These are phyloP conservation scores for Hyaloscypha variabilis DNA, from an alignment of 495 filamentous ascomycete species.

Conservation along the genomic window DNA sequence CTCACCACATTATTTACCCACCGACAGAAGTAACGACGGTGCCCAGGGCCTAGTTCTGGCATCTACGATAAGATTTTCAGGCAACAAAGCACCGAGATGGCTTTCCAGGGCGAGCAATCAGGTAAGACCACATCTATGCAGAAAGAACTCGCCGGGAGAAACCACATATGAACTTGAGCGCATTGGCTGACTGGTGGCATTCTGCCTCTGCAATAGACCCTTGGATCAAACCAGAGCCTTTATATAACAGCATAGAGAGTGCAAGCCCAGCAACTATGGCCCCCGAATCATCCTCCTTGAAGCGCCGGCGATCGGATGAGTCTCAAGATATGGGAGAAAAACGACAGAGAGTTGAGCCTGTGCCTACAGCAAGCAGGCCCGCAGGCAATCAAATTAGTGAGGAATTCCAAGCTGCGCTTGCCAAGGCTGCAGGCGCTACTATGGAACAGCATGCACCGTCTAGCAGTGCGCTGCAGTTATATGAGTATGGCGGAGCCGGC, in stretches of 20 bases:
- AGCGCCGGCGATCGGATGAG: constrained; percentile 24
- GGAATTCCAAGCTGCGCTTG: constrained; percentile 25
- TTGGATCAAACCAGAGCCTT: neutral
- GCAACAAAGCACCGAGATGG: no score
- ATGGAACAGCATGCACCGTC: constrained; percentile 7
- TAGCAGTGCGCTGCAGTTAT: neutral
- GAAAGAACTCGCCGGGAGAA: no score
- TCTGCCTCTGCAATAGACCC: neutral
- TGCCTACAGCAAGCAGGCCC: neutral
- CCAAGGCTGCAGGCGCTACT: constrained; percentile 22
- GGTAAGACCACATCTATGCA: no score
- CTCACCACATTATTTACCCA: no score
- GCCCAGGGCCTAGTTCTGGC: no score
- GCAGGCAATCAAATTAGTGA: neutral
- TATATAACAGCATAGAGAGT: neutral
- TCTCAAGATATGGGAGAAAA: constrained; percentile 25
- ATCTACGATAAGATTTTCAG: no score
- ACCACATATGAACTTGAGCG: neutral
- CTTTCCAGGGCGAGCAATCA: no score
- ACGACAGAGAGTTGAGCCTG: constrained; percentile 25
- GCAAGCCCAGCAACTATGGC: neutral
- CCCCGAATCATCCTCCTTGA: constrained; percentile 19
- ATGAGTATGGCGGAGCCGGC: neutral
- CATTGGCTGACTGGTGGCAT: neutral
- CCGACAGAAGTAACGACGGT: no score